These are phyloP conservation scores for Phylloporus sp. DNA, from an alignment of 768 basidiomycete genomes.

Conservation along the genomic window DNA sequence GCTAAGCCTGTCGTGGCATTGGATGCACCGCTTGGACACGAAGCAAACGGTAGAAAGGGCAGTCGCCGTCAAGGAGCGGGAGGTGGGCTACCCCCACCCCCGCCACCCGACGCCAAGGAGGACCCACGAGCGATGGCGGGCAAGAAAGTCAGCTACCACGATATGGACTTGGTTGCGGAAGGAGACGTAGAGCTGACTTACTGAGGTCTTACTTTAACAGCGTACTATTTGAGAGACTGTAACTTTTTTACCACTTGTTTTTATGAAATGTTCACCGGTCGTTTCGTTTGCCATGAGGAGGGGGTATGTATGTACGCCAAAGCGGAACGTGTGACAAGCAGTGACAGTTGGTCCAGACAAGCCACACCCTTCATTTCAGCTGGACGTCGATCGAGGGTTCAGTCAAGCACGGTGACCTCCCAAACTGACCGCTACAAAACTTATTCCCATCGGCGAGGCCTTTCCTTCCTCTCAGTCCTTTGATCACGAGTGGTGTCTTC, in stretches of 20 bases:
- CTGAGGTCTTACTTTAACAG: conserved; percentile 25
- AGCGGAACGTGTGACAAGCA: conserved; percentile 22
- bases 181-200: conserved; percentile 59
- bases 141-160: conserved; percentile 89
- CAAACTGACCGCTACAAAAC: conserved; percentile 13
- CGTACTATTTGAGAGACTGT: conserved; percentile 22
- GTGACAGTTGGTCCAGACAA: conserved; percentile 16
- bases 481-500: conserved; percentile 14
- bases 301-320: conserved; percentile 8
- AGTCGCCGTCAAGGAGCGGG: conserved; percentile 37
- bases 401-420: conserved; percentile 8
- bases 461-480: conserved; percentile 9
- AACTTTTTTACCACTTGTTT: conserved; percentile 11
- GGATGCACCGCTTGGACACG: conserved; percentile 44
- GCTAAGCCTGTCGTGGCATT: conserved; percentile 67
- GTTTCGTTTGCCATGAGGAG: conserved; percentile 26
- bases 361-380: conserved; percentile 20
- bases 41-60: conserved; percentile 32
- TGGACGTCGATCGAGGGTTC: conserved; percentile 29
- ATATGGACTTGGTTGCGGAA: conserved; percentile 92
- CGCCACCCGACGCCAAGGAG: conserved; percentile 85
- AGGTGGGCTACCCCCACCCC: conserved; percentile 64
- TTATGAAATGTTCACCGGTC: conserved; percentile 29
- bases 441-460: conserved; percentile 24
- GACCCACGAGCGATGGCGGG: conserved; percentile 90